These are phyloP conservation scores for Tulasnella sp. DNA, from an alignment of 768 basidiomycete genomes.

Conservation along the genomic window DNA sequence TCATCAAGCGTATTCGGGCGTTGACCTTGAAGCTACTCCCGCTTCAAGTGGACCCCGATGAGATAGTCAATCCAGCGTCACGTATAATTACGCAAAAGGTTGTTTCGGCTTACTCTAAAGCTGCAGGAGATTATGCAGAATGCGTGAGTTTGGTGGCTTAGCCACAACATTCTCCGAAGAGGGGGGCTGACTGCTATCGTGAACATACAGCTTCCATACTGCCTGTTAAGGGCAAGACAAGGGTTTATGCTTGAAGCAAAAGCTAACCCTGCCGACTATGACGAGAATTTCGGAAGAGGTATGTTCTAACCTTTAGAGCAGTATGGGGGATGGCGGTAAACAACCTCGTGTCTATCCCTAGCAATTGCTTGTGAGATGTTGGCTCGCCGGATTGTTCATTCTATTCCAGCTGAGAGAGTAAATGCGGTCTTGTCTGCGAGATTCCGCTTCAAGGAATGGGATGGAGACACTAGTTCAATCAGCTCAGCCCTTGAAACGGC, in stretches of 20 bases:
- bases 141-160: too few species aligned
- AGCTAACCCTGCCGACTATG: constrained; percentile 71
- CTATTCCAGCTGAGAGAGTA: constrained; percentile 47
- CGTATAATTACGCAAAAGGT: constrained; percentile 67
- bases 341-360: too few species aligned
- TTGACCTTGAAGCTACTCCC: constrained; percentile 66
- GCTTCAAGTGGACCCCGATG: constrained; percentile 55
- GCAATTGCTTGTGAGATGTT: constrained; percentile 76
- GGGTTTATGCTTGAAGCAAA: constrained; percentile 76
- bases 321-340: too few species aligned
- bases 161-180: too few species aligned
- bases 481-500: constrained; percentile 75
- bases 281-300: constrained; percentile 75
- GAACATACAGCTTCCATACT: constrained; percentile 55
- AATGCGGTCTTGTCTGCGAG: constrained; percentile 64
- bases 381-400: constrained; percentile 67
- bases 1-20: constrained; percentile 65
- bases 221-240: constrained; percentile 59
- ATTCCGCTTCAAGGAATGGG: constrained; percentile 53
- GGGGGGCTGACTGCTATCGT: too few species aligned
- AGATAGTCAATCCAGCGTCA: constrained; percentile 62
- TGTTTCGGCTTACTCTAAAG: constrained; percentile 57
- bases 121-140: constrained; percentile 79
- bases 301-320: too few species aligned
- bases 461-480: constrained; percentile 64